Evolutionary conservation across 805 yeast species (phyloP), one percentile per base, ranked within the genome.

Genomic region (Candida ficus): DNA sequence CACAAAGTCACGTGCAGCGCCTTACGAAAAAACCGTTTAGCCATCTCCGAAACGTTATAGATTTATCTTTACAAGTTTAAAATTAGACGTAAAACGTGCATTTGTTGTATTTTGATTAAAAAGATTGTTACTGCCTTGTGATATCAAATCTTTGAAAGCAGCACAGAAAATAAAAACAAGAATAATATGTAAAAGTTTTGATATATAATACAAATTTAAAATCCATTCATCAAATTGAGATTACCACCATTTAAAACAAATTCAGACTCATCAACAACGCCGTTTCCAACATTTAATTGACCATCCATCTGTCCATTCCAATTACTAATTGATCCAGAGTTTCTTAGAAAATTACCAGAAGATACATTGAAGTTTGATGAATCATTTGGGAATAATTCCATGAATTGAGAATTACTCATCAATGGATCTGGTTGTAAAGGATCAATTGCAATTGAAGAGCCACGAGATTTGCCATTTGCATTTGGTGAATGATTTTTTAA

Each of bases 401-500:
- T 48, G 28, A 52, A 42, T 14, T 45, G 52, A 7, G 28, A 9
- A 14, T 38, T 40, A 20, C 39, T 46, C 13, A 35, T 35, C 33
- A 46, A 31, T 7, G 56, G 55, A 39, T 55, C 58, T 2, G 53
- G 49, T 25, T 53, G 58, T n/a, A 53, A 28, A 11, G 58, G 57
- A 46, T 56, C 60, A 20, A 54, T 39, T 1, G 52, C 52, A 7
- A 51, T 33, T 4, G 50, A 45, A 11, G 44, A 46, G 1, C 48
- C 48, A 31, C 48, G 44, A 2, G 44, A 30, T 29, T 35, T 38
- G 18, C 16, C 12, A 12, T 25, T 17, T 18, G 29, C 9, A n/a
- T 38, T 27, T 12, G 35, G 29, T n/a, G 39, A 32, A 4, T 21
- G 39, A 2, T 20, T 9, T 7, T 21, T 29, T 6, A 13, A 19